Evolutionary conservation across 2,329 filamentous ascomycete genomes (phyloP).

Genomic region (Phialemoniopsis sp.): DNA sequence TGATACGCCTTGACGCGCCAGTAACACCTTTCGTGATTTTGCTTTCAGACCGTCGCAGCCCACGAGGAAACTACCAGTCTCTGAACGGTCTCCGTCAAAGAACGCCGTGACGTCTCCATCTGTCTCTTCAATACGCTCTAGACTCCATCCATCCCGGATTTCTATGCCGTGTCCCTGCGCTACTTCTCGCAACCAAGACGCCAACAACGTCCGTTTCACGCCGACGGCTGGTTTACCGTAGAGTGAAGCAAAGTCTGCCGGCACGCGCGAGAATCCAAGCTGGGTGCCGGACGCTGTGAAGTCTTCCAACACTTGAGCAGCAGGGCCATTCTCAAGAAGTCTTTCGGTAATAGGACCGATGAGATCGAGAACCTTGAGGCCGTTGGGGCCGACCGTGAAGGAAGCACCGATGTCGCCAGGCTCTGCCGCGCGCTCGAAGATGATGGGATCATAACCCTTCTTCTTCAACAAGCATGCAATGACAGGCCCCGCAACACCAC

Average conservation of each 20-base stretch:
- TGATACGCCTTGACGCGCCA: background rate
- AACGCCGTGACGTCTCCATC: slow-evolving; percentile 1
- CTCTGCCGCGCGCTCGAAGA: background rate
- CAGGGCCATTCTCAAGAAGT: background rate
- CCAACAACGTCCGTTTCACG: background rate
- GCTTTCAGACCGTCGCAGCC: slow-evolving; percentile 4
- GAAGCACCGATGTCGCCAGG: slow-evolving; percentile 2
- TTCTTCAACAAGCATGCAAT: slow-evolving; percentile 1
- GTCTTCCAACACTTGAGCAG: background rate
- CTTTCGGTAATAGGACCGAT: background rate
- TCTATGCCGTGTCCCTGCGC: background rate
- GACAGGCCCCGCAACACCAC: background rate
- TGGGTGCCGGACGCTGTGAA: background rate
- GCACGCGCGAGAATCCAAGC: background rate
- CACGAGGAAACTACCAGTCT: slow-evolving; percentile 2
- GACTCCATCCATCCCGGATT: slow-evolving; percentile 1
- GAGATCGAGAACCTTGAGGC: background rate
- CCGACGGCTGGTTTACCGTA: slow-evolving; percentile 3
- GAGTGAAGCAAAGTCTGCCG: background rate
- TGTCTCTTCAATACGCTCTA: slow-evolving; percentile 1
- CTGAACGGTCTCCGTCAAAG: slow-evolving; percentile 1
- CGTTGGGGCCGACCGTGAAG: slow-evolving; percentile 2
- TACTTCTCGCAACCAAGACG: slow-evolving; percentile 1
- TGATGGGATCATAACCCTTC: slow-evolving; percentile 1
- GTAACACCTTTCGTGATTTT: background rate